Evolutionary conservation across 2,329 filamentous ascomycete species (phyloP).

Genomic region (Magnaporthiopsis poae): DNA sequence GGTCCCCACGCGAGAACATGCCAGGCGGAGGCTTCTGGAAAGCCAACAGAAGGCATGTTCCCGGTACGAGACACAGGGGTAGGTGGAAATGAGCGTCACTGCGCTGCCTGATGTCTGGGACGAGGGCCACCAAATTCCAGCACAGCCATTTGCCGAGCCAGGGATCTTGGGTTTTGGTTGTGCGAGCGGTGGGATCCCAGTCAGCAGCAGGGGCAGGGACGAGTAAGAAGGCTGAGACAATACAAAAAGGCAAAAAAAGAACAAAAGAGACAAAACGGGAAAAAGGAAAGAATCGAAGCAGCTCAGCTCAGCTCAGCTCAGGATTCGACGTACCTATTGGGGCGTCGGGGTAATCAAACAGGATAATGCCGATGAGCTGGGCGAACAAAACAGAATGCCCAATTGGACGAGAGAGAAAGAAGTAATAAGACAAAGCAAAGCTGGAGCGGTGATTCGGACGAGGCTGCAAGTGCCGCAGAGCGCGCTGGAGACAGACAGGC

Average conservation of each 20-base stretch:
- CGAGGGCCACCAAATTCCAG: neutral
- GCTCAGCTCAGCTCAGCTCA: neutral
- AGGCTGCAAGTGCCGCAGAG: neutral
- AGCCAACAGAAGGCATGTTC: neutral
- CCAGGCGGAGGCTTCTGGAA: neutral
- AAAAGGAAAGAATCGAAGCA: slow-evolving; percentile 1
- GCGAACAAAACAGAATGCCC: neutral
- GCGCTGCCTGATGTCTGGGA: neutral
- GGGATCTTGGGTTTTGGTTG: neutral
- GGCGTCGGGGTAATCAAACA: no score
- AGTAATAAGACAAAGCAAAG: slow-evolving; percentile 13
- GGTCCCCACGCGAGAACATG: neutral
- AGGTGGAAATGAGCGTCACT: neutral
- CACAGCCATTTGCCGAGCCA: neutral
- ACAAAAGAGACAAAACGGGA: slow-evolving; percentile 11
- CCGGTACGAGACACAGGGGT: neutral
- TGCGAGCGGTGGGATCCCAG: neutral
- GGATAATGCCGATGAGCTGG: neutral
- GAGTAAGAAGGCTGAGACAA: slow-evolving; percentile 6
- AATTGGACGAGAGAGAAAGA: slow-evolving; percentile 15
- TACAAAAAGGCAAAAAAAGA: neutral
- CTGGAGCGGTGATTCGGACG: neutral
- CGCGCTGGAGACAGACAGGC: neutral
- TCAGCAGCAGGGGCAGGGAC: neutral
- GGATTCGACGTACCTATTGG: slow-evolving; percentile 1